These are phyloP conservation scores for Ophiostoma ulmi DNA, from an alignment of 2,329 filamentous ascomycete species.

Conservation along the genomic window DNA sequence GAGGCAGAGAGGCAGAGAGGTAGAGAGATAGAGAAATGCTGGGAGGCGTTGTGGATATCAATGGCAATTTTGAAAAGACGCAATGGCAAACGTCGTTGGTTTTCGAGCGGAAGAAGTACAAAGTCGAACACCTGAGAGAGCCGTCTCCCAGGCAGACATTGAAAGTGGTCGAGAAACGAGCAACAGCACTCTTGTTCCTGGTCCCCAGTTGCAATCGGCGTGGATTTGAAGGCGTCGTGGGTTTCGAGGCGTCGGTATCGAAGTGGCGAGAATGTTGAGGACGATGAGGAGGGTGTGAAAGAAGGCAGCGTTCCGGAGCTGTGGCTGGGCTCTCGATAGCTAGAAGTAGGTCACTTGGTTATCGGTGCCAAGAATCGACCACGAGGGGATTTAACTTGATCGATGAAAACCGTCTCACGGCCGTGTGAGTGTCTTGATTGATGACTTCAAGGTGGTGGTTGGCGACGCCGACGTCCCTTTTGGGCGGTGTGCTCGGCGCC, in stretches of 20 bases:
- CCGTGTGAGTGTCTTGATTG: not conserved
- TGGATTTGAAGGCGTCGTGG: not conserved
- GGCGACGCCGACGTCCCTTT: constrained; percentile 12
- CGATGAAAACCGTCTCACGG: not conserved
- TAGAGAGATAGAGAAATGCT: not conserved
- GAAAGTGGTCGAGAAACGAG: not conserved
- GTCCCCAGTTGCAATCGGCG: not conserved
- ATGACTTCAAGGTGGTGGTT: constrained; percentile 14
- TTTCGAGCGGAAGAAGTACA: not conserved
- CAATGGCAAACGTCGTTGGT: not conserved
- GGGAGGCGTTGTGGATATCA: not conserved
- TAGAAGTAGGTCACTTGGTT: not conserved
- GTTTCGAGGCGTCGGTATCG: not conserved
- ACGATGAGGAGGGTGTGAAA: not conserved
- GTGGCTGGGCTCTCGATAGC: constrained; percentile 3
- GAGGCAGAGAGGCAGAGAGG: not conserved
- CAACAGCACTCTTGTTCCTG: not conserved
- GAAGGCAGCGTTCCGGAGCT: not conserved
- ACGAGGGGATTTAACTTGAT: not conserved
- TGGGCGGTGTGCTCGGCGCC: constrained; percentile 8
- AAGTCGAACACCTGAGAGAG: constrained; percentile 13
- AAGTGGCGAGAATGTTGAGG: not conserved
- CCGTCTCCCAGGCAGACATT: constrained; percentile 12
- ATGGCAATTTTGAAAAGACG: not conserved
- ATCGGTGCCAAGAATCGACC: not conserved